Percentiles rank a stretch among this genome's conserved stretches.
phyloP scores from a whole-genome alignment of 805 yeast genomes.

The Candida parachauliodes region DNA sequence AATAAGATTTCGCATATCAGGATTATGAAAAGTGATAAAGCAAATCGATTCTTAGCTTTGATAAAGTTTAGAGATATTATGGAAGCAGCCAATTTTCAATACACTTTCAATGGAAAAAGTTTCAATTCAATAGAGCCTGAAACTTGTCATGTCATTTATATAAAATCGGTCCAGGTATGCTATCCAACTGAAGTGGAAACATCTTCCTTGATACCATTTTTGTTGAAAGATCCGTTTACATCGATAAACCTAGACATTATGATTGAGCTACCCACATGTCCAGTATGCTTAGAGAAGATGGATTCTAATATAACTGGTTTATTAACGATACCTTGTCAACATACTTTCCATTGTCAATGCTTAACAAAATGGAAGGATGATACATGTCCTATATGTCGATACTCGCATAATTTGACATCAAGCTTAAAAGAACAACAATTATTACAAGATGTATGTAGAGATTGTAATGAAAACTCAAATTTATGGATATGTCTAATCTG shows the following conservation, averaged over 20 bases:
- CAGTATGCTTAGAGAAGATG: constrained; percentile 87
- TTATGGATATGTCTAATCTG: constrained; percentile 89
- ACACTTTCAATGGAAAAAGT: constrained; percentile 62
- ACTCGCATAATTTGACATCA: constrained; percentile 44
- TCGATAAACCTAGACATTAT: constrained; percentile 9
- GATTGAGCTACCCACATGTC: constrained; percentile 83
- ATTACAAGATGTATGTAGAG: constrained; percentile 38
- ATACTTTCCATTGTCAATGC: constrained; percentile 88
- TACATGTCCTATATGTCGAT: constrained; percentile 87
- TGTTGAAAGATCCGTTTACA: constrained; percentile 73
- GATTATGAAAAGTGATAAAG: constrained; percentile 59
- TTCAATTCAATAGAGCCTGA: constrained; percentile 91
- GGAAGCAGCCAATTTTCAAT: constrained; percentile 62
- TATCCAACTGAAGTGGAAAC: constrained; percentile 14
- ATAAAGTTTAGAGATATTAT: constrained; percentile 63
- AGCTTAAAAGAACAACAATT: constrained; percentile 10
- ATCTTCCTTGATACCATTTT: constrained; percentile 56
- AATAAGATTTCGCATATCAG: constrained; percentile 66
- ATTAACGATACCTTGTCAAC: constrained; percentile 87
- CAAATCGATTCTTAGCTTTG: constrained; percentile 71
- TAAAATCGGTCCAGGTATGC: constrained; percentile 54
- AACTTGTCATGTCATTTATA: constrained; percentile 69
- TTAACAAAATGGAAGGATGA: constrained; percentile 86
- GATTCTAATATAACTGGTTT: constrained; percentile 78
- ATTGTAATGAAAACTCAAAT: constrained; percentile 58